These are phyloP conservation scores for Yamadazyma sp. DNA, from an alignment of 805 yeast genomes.

Conservation along the genomic window DNA sequence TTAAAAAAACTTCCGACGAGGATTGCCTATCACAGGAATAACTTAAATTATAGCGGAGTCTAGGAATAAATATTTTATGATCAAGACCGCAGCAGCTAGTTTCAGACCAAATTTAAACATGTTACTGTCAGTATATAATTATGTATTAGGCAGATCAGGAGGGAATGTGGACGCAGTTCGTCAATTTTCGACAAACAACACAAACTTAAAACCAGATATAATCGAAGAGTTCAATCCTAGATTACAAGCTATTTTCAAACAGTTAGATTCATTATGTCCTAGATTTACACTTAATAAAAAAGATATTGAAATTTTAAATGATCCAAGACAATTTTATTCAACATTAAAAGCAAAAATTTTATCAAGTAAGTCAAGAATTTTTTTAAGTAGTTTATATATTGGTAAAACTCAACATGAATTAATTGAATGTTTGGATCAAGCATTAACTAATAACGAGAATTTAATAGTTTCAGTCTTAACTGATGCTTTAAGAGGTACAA, in stretches of 20 bases:
- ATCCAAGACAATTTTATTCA: slow-evolving; percentile 72
- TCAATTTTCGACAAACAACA: slow-evolving; percentile 5
- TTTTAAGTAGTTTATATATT: slow-evolving; percentile 80
- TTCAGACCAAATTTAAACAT: too few species aligned
- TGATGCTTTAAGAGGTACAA: slow-evolving; percentile 88
- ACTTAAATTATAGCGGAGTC: too few species aligned
- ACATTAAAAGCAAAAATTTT: slow-evolving; percentile 60
- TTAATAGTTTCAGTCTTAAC: slow-evolving; percentile 71
- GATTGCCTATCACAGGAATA: too few species aligned
- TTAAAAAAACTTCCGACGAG: too few species aligned
- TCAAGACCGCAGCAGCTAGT: too few species aligned
- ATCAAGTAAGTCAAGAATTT: slow-evolving; percentile 62
- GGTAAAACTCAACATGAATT: slow-evolving; percentile 83
- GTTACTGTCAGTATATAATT: slow-evolving; percentile 26
- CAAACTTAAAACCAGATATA: slow-evolving; percentile 1
- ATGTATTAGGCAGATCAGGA: slow-evolving; percentile 16
- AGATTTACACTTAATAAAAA: slow-evolving; percentile 56
- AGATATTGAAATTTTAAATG: slow-evolving; percentile 58
- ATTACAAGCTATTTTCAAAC: slow-evolving; percentile 41
- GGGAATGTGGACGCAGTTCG: slow-evolving; percentile 1
- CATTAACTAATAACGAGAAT: slow-evolving; percentile 56
- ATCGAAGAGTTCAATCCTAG: slow-evolving; percentile 41
- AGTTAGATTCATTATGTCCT: slow-evolving; percentile 64
- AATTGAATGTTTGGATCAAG: slow-evolving; percentile 55
- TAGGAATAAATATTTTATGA: too few species aligned